Conservation (phyloP, 2,329 filamentous ascomycete species). For the Verticillium longisporum region DNA sequence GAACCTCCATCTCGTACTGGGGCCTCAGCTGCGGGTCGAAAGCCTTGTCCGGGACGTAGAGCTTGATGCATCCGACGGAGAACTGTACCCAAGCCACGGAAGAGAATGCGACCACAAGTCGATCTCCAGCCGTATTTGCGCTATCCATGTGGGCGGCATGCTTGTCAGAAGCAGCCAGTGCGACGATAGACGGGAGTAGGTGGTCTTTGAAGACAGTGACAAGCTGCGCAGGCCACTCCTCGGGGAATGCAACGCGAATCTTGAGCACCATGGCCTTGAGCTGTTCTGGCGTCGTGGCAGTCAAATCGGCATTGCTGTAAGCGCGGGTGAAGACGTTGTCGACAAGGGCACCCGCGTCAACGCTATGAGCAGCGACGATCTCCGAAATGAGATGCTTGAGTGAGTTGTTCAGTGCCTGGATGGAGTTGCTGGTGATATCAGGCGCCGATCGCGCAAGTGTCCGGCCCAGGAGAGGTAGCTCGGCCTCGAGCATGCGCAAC, state of each 20-base stretch:
- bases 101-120: neutral
- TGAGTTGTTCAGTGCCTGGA: constrained; percentile 38
- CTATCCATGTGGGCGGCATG: constrained; percentile 13
- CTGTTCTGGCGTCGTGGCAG: neutral
- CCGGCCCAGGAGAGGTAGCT: constrained; percentile 54
- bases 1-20: constrained; percentile 57
- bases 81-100: constrained; percentile 67
- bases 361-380: constrained; percentile 31
- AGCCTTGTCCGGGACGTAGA: constrained; percentile 80
- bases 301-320: neutral
- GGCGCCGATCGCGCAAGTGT: constrained; percentile 43
- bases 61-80: constrained; percentile 63
- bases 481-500: constrained; percentile 56
- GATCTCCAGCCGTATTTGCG: neutral
- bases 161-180: constrained; percentile 29
- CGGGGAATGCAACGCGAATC: constrained; percentile 25
- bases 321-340: constrained; percentile 1
- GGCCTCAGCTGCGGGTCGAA: constrained; percentile 73
- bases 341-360: constrained; percentile 6
- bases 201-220: constrained; percentile 29
- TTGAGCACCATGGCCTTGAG: constrained; percentile 1
- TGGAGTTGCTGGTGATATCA: constrained; percentile 42
- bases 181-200: constrained; percentile 38
- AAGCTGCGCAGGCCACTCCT: constrained; percentile 28
- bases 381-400: constrained; percentile 39